phyloP scores from a whole-genome alignment of 2,329 filamentous ascomycete genomes.

The Verticillium dahliae region DNA sequence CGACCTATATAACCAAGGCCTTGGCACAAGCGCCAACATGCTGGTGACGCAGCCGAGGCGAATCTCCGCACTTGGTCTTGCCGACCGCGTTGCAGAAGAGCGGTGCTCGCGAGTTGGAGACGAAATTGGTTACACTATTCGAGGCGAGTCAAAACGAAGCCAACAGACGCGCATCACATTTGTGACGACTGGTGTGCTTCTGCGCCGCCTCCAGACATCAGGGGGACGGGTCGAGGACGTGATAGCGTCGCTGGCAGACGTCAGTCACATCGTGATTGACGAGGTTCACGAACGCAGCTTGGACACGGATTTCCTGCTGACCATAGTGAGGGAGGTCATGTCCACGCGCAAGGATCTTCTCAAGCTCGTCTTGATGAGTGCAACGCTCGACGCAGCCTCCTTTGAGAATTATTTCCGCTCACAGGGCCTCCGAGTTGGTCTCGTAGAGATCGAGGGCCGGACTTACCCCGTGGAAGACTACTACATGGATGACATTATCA shows the following conservation, averaged over 20 bases:
- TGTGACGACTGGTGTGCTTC: constrained; percentile 88
- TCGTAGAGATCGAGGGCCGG: constrained; percentile 80
- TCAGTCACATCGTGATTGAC: constrained; percentile 92
- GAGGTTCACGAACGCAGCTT: constrained; percentile 94
- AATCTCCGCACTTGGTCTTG: constrained; percentile 89
- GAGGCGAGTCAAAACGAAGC: constrained; percentile 77
- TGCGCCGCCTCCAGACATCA: constrained; percentile 85
- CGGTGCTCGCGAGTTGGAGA: constrained; percentile 74
- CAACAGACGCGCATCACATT: constrained; percentile 82
- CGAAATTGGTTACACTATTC: constrained; percentile 87
- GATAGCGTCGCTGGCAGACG: constrained; percentile 72
- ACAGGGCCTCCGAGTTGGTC: constrained; percentile 61
- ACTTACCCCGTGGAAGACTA: constrained; percentile 87
- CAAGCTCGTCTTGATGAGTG: constrained; percentile 92
- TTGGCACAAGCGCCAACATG: constrained; percentile 78
- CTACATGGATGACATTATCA: constrained; percentile 83
- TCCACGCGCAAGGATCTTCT: constrained; percentile 68
- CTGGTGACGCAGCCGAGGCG: constrained; percentile 92
- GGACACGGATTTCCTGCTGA: constrained; percentile 90
- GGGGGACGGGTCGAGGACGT: constrained; percentile 76
- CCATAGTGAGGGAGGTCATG: constrained; percentile 78
- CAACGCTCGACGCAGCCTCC: constrained; percentile 81
- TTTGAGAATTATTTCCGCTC: constrained; percentile 80
- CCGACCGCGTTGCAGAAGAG: constrained; percentile 91
- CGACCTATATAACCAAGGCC: constrained; percentile 69